phyloP scores from a whole-genome alignment of 73 alveolate genomes.

The Tetrahymena thermophila region DNA sequence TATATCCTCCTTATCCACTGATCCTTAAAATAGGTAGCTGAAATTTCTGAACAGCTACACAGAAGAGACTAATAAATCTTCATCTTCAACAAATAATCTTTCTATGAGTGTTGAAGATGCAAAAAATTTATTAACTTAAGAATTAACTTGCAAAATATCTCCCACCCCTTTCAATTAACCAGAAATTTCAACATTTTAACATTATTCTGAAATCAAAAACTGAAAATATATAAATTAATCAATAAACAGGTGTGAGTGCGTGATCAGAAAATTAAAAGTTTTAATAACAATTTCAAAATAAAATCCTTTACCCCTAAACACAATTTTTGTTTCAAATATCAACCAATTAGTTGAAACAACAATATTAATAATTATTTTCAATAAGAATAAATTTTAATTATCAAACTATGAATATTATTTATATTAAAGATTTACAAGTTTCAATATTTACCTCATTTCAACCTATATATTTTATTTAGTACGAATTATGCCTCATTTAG shows the following conservation, averaged over 20 bases:
- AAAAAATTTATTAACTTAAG: background rate
- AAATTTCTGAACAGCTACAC: background rate
- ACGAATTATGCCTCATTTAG: too few relatives aligned
- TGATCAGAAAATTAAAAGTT: too few relatives aligned
- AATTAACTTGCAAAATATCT: background rate
- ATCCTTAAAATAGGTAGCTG: background rate
- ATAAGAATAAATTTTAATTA: background rate
- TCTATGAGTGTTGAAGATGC: background rate
- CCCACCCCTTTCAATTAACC: background rate
- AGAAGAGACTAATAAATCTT: background rate
- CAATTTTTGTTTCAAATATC: background rate
- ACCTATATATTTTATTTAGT: background rate
- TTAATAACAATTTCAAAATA: too few relatives aligned
- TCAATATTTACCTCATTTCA: background rate
- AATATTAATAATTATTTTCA: background rate
- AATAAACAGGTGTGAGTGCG: too few relatives aligned
- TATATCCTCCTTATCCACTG: background rate
- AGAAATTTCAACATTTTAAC: background rate
- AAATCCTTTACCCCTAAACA: too few relatives aligned
- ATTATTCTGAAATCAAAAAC: background rate
- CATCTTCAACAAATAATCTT: background rate
- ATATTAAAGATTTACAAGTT: too few relatives aligned
- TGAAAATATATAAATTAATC: background rate
- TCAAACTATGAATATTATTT: too few relatives aligned
- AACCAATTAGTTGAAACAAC: too few relatives aligned